Conservation (phyloP, 139 green algal genomes). For the Auxenochlorella pyrenoidosa region DNA sequence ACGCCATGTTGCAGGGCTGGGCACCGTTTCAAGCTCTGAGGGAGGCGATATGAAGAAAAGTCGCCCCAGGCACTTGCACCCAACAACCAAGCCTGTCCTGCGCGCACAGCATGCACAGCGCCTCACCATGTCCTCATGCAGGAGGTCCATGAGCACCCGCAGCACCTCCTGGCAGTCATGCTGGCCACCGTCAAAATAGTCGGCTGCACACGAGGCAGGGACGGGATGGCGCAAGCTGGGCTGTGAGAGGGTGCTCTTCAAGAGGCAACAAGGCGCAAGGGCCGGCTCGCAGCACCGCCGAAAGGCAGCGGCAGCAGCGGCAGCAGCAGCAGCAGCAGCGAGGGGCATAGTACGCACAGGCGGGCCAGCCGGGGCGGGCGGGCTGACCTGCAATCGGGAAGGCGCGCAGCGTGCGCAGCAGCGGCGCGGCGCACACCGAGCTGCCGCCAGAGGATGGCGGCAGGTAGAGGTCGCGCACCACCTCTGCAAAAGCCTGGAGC, state of each 20-base stretch:
- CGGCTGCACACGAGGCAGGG: slow-evolving; percentile 11
- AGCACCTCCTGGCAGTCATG: slow-evolving; percentile 73
- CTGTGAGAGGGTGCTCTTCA: too few relatives aligned
- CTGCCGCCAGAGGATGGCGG: background rate
- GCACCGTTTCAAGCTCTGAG: too few relatives aligned
- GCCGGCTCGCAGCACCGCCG: background rate
- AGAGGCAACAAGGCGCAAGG: too few relatives aligned
- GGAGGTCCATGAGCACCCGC: slow-evolving; percentile 56
- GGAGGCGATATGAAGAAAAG: too few relatives aligned
- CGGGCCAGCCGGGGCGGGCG: too few relatives aligned
- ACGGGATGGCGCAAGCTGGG: background rate
- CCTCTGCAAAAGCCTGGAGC: slow-evolving; percentile 17
- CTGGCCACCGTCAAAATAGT: slow-evolving; percentile 65
- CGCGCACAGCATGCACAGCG: too few relatives aligned
- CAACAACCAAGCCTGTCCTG: background rate
- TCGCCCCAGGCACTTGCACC: background rate
- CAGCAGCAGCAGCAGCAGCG: background rate
- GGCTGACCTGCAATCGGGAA: slow-evolving; percentile 40
- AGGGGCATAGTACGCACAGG: too few relatives aligned
- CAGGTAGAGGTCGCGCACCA: slow-evolving; percentile 43
- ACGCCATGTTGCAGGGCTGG: background rate
- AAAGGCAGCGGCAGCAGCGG: too few relatives aligned
- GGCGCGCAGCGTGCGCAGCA: slow-evolving; percentile 43
- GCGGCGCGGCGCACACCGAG: slow-evolving; percentile 28
- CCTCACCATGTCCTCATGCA: slow-evolving; percentile 65